A percentile compares a stretch with the other conserved stretches of the same genome.
Evolutionary conservation across 179 eudicot genomes (phyloP).

Genomic region (Dionaea muscipula): DNA sequence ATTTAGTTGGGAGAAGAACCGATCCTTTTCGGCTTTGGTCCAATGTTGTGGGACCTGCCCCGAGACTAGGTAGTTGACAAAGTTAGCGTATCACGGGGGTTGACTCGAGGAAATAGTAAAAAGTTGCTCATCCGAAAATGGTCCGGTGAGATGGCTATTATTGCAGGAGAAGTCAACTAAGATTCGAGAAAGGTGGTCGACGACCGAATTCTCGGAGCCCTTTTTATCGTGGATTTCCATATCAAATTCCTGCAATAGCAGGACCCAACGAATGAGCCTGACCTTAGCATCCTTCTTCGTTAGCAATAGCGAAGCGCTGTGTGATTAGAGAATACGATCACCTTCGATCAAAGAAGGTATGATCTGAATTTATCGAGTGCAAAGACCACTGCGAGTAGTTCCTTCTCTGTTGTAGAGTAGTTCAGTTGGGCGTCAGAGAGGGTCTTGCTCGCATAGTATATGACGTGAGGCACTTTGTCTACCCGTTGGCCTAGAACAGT

Average conservation of each 20-base stretch:
- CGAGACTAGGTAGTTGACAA: background rate
- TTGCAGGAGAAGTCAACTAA: too few species aligned
- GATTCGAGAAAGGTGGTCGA: background rate
- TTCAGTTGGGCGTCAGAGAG: background rate
- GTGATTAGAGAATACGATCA: background rate
- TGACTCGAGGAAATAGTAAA: too few species aligned
- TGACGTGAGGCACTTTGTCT: background rate
- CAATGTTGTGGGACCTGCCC: too few species aligned
- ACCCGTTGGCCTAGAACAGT: background rate
- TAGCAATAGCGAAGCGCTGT: background rate
- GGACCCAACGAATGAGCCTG: background rate
- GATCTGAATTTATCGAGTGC: constrained; percentile 3
- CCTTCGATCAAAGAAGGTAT: background rate
- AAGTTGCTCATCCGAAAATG: too few species aligned
- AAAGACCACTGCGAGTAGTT: constrained; percentile 3
- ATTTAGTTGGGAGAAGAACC: too few species aligned
- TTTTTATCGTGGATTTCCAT: background rate
- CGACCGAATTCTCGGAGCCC: background rate
- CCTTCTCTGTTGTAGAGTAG: constrained; percentile 3
- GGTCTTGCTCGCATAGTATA: background rate
- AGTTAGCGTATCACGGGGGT: too few species aligned
- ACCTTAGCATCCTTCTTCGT: background rate
- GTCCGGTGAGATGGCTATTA: too few species aligned
- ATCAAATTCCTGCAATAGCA: constrained; percentile 2
- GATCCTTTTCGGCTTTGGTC: too few species aligned